These are phyloP conservation scores for Spathaspora girioi DNA, from an alignment of 805 yeast genomes.

Conservation along the genomic window DNA sequence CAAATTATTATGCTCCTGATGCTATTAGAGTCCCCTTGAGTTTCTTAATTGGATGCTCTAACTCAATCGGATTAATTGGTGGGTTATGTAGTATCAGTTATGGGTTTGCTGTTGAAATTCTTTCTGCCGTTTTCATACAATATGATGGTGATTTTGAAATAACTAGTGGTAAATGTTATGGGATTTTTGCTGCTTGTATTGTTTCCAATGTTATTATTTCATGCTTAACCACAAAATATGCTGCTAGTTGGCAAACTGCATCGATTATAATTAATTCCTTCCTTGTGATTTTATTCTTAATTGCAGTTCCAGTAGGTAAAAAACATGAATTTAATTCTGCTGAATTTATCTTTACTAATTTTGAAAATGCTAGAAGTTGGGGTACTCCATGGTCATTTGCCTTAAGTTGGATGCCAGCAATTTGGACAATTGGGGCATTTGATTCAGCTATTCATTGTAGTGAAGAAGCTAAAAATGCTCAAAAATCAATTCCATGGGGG, in stretches of 20 bases:
- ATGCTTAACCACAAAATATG: constrained; percentile 51
- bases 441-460: constrained; percentile 72
- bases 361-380: constrained; percentile 44
- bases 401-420: constrained; percentile 59
- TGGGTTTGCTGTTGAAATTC: constrained; percentile 59
- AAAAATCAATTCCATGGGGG: constrained; percentile 62
- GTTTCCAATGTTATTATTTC: constrained; percentile 50
- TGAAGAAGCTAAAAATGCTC: constrained; percentile 65
- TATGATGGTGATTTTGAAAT: constrained; percentile 54
- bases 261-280: constrained; percentile 54
- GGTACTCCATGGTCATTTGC: constrained; percentile 40
- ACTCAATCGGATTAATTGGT: constrained; percentile 62
- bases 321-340: constrained; percentile 15
- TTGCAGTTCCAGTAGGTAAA: constrained; percentile 65
- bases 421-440: constrained; percentile 75
- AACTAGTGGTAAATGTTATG: constrained; percentile 54
- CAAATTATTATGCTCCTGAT: constrained; percentile 60
- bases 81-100: constrained; percentile 67
- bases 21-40: constrained; percentile 48
- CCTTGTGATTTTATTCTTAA: constrained; percentile 51
- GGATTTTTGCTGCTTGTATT: constrained; percentile 62
- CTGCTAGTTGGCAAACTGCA: constrained; percentile 57
- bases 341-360: constrained; percentile 51
- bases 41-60: constrained; percentile 63
- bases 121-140: constrained; percentile 55